These are phyloP conservation scores for Cyphellophora attinorum DNA, from an alignment of 2,329 filamentous ascomycete genomes.

Conservation along the genomic window DNA sequence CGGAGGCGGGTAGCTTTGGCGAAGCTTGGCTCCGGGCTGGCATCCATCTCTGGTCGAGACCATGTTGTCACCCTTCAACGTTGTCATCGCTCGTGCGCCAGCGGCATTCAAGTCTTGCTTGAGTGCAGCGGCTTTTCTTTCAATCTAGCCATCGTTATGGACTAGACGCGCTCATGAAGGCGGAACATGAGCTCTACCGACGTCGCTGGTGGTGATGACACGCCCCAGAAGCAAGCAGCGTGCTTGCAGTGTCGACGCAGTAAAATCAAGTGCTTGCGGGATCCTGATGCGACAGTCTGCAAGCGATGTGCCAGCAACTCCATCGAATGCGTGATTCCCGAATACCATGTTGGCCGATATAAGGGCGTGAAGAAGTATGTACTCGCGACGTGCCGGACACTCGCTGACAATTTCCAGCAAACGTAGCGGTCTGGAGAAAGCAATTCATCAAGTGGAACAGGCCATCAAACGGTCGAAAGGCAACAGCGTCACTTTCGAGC, in stretches of 20 bases:
- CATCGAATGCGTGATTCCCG: conserved; percentile 57
- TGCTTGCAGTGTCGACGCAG: conserved; percentile 57
- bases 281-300: conserved; percentile 43
- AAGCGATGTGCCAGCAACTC: conserved; percentile 52
- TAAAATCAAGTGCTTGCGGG: conserved; percentile 59
- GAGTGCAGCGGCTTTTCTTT: too few species aligned
- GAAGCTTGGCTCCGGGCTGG: too few species aligned
- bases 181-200: not conserved
- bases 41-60: too few species aligned
- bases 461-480: conserved; percentile 50
- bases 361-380: conserved; percentile 68
- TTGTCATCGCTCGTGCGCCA: too few species aligned
- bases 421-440: conserved; percentile 64
- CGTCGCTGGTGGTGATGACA: conserved; percentile 2
- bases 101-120: too few species aligned
- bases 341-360: conserved; percentile 63
- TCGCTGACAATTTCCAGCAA: conserved; percentile 43
- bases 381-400: not conserved
- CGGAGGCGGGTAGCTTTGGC: too few species aligned
- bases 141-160: too few species aligned
- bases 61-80: too few species aligned
- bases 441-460: conserved; percentile 64
- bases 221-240: conserved; percentile 15
- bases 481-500: conserved; percentile 31
- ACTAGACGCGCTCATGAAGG: too few species aligned